Evolutionary conservation across 345 rosid genomes (phyloP).

Genomic region (Cochlearia excelsa): DNA sequence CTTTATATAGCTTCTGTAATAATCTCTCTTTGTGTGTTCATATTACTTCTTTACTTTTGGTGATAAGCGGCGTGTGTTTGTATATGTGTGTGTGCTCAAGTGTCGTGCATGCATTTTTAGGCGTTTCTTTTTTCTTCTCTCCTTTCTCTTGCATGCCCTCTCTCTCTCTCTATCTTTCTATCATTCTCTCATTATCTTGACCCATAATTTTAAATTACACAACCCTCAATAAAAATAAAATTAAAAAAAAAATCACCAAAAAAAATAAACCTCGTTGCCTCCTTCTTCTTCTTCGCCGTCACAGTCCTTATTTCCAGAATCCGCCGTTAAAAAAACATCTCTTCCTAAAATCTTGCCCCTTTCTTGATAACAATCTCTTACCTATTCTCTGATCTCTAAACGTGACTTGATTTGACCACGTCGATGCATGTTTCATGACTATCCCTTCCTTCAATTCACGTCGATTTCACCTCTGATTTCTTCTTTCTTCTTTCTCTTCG

Average conservation of each 20-base stretch:
- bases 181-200: slow-evolving; percentile 35
- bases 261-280: slow-evolving; percentile 32
- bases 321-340: slow-evolving; percentile 14
- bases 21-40: neutral
- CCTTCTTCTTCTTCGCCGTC: slow-evolving; percentile 27
- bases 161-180: slow-evolving; percentile 34
- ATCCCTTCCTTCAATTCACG: slow-evolving; percentile 27
- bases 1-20: neutral
- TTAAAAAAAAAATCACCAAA: neutral
- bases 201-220: slow-evolving; percentile 24
- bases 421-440: slow-evolving; percentile 38
- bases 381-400: neutral
- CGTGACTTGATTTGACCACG: slow-evolving; percentile 29
- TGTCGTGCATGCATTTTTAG: slow-evolving; percentile 81
- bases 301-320: slow-evolving; percentile 26
- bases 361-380: neutral
- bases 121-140: slow-evolving; percentile 42
- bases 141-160: slow-evolving; percentile 50
- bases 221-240: neutral
- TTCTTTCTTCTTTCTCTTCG: neutral
- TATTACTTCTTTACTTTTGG: neutral
- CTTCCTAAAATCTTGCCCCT: neutral
- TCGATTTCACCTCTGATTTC: slow-evolving; percentile 35
- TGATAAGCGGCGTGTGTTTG: slow-evolving; percentile 51
- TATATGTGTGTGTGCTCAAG: slow-evolving; percentile 26